These are phyloP conservation scores for Oehlia diaphana DNA, from an alignment of 192 early-diverging fungal species.

Conservation along the genomic window DNA sequence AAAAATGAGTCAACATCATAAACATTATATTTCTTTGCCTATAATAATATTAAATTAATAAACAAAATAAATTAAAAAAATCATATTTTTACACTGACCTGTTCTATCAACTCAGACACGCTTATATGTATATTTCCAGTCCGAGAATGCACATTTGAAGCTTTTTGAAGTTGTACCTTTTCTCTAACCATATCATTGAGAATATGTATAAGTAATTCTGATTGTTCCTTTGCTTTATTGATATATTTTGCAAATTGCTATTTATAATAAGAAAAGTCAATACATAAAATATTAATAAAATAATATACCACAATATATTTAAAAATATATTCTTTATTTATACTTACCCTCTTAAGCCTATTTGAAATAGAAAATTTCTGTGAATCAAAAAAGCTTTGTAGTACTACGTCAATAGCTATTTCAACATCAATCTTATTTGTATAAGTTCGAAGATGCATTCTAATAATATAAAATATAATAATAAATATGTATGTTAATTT, in stretches of 20 bases:
- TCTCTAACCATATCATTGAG: slow-evolving; percentile 15
- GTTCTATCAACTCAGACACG: background rate
- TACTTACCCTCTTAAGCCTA: slow-evolving; percentile 58
- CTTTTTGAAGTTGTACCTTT: background rate
- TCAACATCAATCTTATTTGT: slow-evolving; percentile 91
- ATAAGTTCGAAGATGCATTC: slow-evolving; percentile 91
- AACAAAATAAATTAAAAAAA: background rate
- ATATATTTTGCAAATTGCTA: slow-evolving; percentile 24
- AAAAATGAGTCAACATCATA: slow-evolving; percentile 17
- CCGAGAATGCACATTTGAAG: background rate
- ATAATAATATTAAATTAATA: background rate
- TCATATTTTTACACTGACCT: background rate
- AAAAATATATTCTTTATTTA: background rate
- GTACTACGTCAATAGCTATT: slow-evolving; percentile 84
- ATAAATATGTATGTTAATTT: background rate
- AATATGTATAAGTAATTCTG: slow-evolving; percentile 15
- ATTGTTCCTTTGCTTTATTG: slow-evolving; percentile 9
- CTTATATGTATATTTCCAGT: background rate
- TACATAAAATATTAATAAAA: background rate
- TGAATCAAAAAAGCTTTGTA: slow-evolving; percentile 88
- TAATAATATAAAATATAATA: background rate
- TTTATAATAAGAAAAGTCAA: background rate
- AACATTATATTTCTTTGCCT: slow-evolving; percentile 17
- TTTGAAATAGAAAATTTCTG: slow-evolving; percentile 94
- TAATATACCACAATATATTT: background rate